A percentile compares a stretch with the other conserved stretches of the same genome.
Evolutionary conservation across 805 yeast species (phyloP).

Genomic region (Wickerhamomyces chaumierensis): DNA sequence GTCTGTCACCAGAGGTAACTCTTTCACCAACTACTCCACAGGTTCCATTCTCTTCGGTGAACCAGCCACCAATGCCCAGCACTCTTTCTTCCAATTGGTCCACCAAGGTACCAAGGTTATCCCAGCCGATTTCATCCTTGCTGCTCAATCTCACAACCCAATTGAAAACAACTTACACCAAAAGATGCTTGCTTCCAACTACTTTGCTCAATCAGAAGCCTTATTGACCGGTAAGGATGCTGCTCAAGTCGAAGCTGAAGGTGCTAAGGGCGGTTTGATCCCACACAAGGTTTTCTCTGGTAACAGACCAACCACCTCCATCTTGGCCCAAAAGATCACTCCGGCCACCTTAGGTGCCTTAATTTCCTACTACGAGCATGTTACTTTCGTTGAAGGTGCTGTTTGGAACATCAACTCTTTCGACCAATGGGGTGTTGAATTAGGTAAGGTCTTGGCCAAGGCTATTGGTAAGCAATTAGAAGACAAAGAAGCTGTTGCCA

Average conservation of each 20-base stretch:
- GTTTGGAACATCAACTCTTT: conserved; percentile 98
- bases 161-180: conserved; percentile 90
- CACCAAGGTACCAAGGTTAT: conserved; percentile 98
- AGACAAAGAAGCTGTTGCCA: conserved; percentile 36
- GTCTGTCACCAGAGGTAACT: conserved; percentile 87
- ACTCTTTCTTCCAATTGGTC: conserved; percentile 97
- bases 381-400: conserved; percentile 97
- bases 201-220: conserved; percentile 97
- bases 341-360: conserved; percentile 94
- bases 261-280: conserved; percentile 73
- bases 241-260: conserved; percentile 77
- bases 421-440: conserved; percentile 99
- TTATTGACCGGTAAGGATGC: conserved; percentile 91
- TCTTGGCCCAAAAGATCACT: conserved; percentile 88
- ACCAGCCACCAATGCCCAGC: conserved; percentile 98
- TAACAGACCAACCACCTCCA: conserved; percentile 98
- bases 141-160: conserved; percentile 98
- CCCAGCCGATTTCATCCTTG: conserved; percentile 93
- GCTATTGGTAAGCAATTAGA: conserved; percentile 85
- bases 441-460: conserved; percentile 96
- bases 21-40: conserved; percentile 87
- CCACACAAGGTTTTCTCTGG: conserved; percentile 97
- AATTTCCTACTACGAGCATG: conserved; percentile 96
- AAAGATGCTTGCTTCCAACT: conserved; percentile 97
- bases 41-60: conserved; percentile 96